A percentile compares a stretch with the other conserved stretches of the same genome.
phyloP scores from a whole-genome alignment of 2,329 filamentous ascomycete genomes.

The Podosphaera xanthii region DNA sequence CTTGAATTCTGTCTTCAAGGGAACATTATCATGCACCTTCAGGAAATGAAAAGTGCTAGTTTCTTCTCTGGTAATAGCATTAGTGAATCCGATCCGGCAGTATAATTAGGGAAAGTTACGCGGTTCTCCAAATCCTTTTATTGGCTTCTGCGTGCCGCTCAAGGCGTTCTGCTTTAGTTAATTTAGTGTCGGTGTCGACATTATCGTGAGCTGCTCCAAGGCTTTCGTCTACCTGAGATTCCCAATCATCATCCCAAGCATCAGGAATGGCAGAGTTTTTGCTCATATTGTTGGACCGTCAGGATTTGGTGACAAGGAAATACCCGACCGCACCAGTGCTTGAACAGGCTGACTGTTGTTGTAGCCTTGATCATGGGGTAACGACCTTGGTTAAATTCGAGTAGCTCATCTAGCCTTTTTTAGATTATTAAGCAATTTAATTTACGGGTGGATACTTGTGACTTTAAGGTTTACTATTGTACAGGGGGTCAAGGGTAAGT shows the following conservation, averaged over 20 bases:
- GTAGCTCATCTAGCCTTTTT: too few relatives aligned
- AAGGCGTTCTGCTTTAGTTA: constrained; percentile 54
- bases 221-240: constrained; percentile 43
- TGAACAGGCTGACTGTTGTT: too few relatives aligned
- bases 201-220: constrained; percentile 7
- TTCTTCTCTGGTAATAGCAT: constrained; percentile 26
- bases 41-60: constrained; percentile 55
- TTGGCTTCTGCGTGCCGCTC: constrained; percentile 68
- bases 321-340: not conserved
- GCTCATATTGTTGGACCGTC: constrained; percentile 8
- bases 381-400: too few relatives aligned
- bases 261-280: constrained; percentile 33
- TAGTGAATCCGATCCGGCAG: not conserved
- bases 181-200: constrained; percentile 11
- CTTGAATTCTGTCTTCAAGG: constrained; percentile 51
- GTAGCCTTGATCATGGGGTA: too few relatives aligned
- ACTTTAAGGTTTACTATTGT: too few relatives aligned
- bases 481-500: too few relatives aligned
- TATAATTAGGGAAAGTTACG: constrained; percentile 29
- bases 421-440: too few relatives aligned
- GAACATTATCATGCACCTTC: constrained; percentile 37
- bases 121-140: constrained; percentile 69
- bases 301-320: not conserved
- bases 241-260: constrained; percentile 86
- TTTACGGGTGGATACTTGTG: too few relatives aligned